phyloP scores from a whole-genome alignment of 441 rosid species.

The Bruguiera hainesii region DNA sequence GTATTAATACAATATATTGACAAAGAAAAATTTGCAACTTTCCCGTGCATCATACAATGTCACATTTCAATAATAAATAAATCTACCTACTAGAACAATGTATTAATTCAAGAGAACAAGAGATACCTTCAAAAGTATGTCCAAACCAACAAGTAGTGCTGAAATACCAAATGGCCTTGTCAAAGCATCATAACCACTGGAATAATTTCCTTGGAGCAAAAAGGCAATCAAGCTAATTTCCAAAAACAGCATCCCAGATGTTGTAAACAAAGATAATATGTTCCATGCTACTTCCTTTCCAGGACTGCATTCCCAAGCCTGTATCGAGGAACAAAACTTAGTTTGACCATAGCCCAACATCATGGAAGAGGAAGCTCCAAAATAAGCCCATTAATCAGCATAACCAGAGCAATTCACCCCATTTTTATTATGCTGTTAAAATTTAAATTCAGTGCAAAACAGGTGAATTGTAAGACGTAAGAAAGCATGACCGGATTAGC shows the following conservation, averaged over 20 bases:
- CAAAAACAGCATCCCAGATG: conserved; percentile 86
- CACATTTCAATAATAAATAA: conserved; percentile 4
- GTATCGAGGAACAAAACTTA: conserved; percentile 13
- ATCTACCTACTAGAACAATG: not conserved
- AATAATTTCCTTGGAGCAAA: conserved; percentile 81
- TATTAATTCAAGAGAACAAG: conserved; percentile 1
- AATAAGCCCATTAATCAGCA: not conserved
- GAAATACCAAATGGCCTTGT: conserved; percentile 73
- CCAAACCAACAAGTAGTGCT: conserved; percentile 65
- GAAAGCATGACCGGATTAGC: no score
- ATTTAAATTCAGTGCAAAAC: no score
- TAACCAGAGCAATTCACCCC: not conserved
- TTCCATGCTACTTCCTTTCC: conserved; percentile 78
- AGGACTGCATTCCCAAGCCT: conserved; percentile 87
- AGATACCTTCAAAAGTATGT: conserved; percentile 79
- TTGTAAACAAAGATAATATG: conserved; percentile 66
- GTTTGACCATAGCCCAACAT: not conserved
- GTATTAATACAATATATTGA: not conserved
- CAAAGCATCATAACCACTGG: conserved; percentile 71
- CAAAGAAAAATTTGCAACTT: conserved; percentile 3
- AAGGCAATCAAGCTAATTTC: conserved; percentile 97
- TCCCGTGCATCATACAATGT: not conserved
- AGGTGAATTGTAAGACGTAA: no score
- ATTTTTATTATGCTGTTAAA: not conserved
- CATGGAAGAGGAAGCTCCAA: not conserved